Conservation (phyloP, 2,329 filamentous ascomycete genomes). For the Orbilia ellipsospora region DNA sequence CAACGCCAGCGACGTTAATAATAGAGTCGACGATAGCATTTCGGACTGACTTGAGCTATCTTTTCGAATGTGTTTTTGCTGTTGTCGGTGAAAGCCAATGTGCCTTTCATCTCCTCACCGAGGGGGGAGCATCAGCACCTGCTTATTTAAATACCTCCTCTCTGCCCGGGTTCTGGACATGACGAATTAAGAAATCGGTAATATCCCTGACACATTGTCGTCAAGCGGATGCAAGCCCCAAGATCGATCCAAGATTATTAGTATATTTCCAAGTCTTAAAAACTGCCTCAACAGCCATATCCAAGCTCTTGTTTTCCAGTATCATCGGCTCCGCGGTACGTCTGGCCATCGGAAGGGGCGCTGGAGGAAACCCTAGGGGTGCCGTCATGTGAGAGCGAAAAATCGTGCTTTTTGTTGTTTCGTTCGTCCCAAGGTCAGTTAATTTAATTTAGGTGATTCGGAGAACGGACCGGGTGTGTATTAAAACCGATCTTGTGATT, state of each 20-base stretch:
- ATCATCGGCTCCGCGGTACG: constrained; percentile 46
- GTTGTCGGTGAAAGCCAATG: neutral
- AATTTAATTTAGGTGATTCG: constrained; percentile 8
- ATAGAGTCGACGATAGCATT: constrained; percentile 44
- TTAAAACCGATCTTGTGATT: constrained; percentile 42
- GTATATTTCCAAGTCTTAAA: constrained; percentile 43
- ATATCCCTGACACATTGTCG: constrained; percentile 9
- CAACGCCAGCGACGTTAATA: constrained; percentile 28
- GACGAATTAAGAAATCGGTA: no score
- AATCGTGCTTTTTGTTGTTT: no score
- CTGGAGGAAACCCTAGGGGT: neutral
- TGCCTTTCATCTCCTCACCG: neutral
- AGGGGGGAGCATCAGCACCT: neutral
- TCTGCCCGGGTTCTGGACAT: neutral
- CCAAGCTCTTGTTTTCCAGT: constrained; percentile 26
- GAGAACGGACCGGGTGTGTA: constrained; percentile 45
- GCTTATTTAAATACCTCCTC: constrained; percentile 35
- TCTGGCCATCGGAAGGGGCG: neutral
- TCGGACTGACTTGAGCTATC: neutral
- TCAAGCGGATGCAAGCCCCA: constrained; percentile 8
- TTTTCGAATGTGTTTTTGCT: neutral
- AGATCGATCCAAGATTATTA: constrained; percentile 49
- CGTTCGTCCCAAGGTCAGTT: no score
- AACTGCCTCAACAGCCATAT: constrained; percentile 50
- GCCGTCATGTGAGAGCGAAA: no score